Percentiles rank a stretch among this genome's conserved stretches.
phyloP scores from a whole-genome alignment of 1,284 basidiomycete genomes.

The Trametes versicolor region DNA sequence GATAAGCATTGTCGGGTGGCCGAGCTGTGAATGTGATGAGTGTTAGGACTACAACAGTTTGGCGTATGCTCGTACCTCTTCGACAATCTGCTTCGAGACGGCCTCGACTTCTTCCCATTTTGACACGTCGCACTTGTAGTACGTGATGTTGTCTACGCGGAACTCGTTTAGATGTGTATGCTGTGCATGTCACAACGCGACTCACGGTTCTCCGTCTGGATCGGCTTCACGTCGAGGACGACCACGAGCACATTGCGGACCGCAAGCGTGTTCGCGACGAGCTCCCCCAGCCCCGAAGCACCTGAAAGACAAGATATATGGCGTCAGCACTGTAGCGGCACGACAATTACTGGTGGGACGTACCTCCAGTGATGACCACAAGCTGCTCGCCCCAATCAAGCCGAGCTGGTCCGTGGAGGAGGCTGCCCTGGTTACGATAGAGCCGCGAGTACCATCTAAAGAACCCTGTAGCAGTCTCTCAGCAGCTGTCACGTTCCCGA shows the following conservation, averaged over 20 bases:
- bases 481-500: constrained; percentile 11
- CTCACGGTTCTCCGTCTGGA: constrained; percentile 79
- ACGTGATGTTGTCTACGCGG: constrained; percentile 75
- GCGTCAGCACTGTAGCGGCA: background rate
- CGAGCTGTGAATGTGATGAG: constrained; percentile 61
- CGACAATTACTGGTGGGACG: background rate
- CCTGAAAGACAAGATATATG: constrained; percentile 55
- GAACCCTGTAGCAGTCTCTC: constrained; percentile 57
- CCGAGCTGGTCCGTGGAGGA: constrained; percentile 65
- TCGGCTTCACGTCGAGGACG: constrained; percentile 85
- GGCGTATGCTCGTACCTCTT: constrained; percentile 66
- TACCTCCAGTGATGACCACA: constrained; percentile 91
- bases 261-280: constrained; percentile 86
- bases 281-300: constrained; percentile 87
- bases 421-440: constrained; percentile 77
- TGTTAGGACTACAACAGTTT: background rate
- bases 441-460: constrained; percentile 74
- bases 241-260: constrained; percentile 84
- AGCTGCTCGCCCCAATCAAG: constrained; percentile 89
- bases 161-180: background rate
- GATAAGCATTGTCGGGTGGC: constrained; percentile 89
- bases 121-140: constrained; percentile 91
- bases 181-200: background rate
- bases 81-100: constrained; percentile 73
- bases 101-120: constrained; percentile 83